phyloP scores from a whole-genome alignment of 768 basidiomycete genomes.

The Leucocoprinus birnbaumii region DNA sequence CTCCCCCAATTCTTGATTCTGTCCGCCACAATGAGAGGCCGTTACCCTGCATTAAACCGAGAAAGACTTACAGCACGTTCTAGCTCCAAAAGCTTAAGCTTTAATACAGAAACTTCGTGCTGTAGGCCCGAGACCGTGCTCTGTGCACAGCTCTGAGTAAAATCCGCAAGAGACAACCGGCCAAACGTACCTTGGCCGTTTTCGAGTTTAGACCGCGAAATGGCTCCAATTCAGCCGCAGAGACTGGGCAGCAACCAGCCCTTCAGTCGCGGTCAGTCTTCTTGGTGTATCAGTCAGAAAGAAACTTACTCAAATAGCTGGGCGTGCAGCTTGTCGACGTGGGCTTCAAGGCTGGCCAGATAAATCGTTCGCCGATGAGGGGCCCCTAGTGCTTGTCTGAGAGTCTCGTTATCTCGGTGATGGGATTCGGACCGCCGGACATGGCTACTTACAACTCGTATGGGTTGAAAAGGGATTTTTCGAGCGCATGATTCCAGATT shows the following conservation, averaged over 20 bases:
- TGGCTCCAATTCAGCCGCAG: slow-evolving; percentile 51
- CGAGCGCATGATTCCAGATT: slow-evolving; percentile 77
- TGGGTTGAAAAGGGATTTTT: slow-evolving; percentile 66
- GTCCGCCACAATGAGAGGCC: too few species aligned
- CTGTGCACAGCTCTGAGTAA: slow-evolving; percentile 27
- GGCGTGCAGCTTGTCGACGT: slow-evolving; percentile 65
- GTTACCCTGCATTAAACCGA: too few species aligned
- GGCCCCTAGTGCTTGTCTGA: slow-evolving; percentile 58
- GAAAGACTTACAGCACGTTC: slow-evolving; percentile 56
- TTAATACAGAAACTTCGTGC: slow-evolving; percentile 56
- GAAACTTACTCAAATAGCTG: slow-evolving; percentile 42
- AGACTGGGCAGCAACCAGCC: slow-evolving; percentile 54
- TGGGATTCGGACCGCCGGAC: not conserved
- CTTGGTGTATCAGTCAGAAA: not conserved
- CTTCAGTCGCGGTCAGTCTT: slow-evolving; percentile 18
- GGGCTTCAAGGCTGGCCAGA: slow-evolving; percentile 68
- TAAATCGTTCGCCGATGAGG: slow-evolving; percentile 70
- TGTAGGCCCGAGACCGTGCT: slow-evolving; percentile 75
- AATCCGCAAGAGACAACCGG: too few species aligned
- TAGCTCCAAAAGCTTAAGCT: slow-evolving; percentile 64
- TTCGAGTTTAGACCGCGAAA: slow-evolving; percentile 74
- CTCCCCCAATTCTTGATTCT: too few species aligned
- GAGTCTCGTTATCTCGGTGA: not conserved
- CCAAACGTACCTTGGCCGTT: slow-evolving; percentile 78
- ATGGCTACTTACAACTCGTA: slow-evolving; percentile 56